Evolutionary conservation across 768 basidiomycete species (phyloP), one percentile per base, ranked within the genome.

Genomic region (Termitomyces titanicus): DNA sequence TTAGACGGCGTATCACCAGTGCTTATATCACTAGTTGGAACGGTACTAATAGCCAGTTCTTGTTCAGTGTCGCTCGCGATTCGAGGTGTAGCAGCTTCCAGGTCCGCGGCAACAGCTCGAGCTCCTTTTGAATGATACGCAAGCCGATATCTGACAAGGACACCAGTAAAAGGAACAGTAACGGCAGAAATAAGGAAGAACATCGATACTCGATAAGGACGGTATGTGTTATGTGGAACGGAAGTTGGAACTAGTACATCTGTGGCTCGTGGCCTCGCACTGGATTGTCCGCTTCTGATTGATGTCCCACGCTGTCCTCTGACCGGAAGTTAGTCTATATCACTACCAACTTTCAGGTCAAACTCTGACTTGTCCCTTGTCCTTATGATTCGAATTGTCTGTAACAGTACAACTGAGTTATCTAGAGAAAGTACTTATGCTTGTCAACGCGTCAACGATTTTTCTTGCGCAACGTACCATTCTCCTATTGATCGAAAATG

Each of bases 101-200:
- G 33, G 17, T 61, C 56, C 5, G 31, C 18, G 10, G 40, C 24
- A 39, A 17, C 15, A 48, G 25, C 46, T 25, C 2, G 29, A 33
- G 24, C 24, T 13, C 49, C 43, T 47, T 61, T 63, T 5, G 60
- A 51, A 25, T 59, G 35, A 54, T 64, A 62, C 15, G 57, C 55
- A 20, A 60, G 58, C 25, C 66, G 53, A 47, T 64, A 63, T 25
- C 63, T 57, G 2, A 68, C 66, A 20, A 66, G 56, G 9, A 59
- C 35, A 3, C 63, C 52, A 46, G 58, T 63, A 48, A 66, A 63
- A 18, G 65, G 66, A 38, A 61, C 31, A 22, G 55, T 50, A 31
- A 56, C 31, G 39, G 53, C 27, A 35, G 56, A n/a, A 20, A 53
- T n/a, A 7, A 40, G 38, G 20, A 49, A 58, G 24, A 35, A 42